Percentiles rank a stretch among this genome's conserved stretches.
Evolutionary conservation across 179 eudicot genomes (phyloP).

Genomic region (Sideroxylon spinosum): DNA sequence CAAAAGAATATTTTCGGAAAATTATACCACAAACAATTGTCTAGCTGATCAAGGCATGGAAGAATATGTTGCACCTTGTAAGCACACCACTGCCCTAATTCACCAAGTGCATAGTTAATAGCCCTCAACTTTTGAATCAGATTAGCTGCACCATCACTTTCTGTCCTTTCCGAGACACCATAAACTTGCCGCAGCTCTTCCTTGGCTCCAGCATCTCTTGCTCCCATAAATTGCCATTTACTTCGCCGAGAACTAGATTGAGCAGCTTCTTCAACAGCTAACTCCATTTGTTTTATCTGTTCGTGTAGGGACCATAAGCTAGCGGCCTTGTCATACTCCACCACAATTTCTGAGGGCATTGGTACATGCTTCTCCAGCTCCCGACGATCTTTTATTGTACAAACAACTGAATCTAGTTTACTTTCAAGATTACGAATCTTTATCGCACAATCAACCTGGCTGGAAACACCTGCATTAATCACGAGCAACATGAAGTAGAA

Average conservation of each 20-base stretch:
- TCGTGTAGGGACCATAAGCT: constrained; percentile 87
- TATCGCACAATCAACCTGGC: constrained; percentile 96
- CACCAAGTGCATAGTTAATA: constrained; percentile 88
- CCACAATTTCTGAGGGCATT: constrained; percentile 90
- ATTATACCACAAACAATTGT: constrained; percentile 4
- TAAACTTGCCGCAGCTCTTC: constrained; percentile 94
- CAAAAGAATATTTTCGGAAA: constrained; percentile 21
- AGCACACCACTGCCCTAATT: constrained; percentile 99
- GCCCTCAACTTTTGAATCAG: constrained; percentile 96
- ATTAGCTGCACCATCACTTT: constrained; percentile 98
- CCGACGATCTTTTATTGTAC: constrained; percentile 90
- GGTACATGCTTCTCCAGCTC: constrained; percentile 99
- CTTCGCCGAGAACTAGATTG: constrained; percentile 83
- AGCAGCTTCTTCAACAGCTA: constrained; percentile 88
- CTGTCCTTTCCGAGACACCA: constrained; percentile 98
- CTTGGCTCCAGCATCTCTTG: constrained; percentile 97
- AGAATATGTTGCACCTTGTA: constrained; percentile 56
- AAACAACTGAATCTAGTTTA: constrained; percentile 84
- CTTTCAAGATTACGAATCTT: constrained; percentile 96
- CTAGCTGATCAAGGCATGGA: constrained; percentile 11
- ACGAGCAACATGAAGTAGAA: constrained; percentile 14
- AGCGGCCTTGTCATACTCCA: constrained; percentile 90
- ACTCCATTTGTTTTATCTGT: constrained; percentile 89
- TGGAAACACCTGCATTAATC: constrained; percentile 77
- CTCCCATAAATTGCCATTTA: constrained; percentile 99